Conservation (phyloP, 495 filamentous ascomycete genomes). For the Pseudomonodictys pantanalensis region DNA sequence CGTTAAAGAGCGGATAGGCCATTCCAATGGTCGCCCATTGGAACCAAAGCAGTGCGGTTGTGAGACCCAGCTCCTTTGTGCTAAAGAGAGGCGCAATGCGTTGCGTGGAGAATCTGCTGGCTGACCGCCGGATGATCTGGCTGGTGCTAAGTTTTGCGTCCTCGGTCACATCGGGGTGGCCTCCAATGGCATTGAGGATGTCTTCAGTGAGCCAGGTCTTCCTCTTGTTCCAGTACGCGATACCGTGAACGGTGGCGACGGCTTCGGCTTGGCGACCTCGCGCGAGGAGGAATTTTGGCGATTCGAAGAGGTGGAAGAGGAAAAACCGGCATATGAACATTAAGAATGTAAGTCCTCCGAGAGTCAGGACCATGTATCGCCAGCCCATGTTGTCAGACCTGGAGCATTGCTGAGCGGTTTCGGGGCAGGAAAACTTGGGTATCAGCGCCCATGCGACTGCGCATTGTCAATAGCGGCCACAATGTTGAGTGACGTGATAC, state of each 20-base stretch:
- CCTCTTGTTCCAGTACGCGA: constrained; percentile 29
- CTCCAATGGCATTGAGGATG: constrained; percentile 25
- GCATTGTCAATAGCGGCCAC: neutral
- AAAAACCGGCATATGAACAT: constrained; percentile 36
- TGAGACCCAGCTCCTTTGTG: constrained; percentile 24
- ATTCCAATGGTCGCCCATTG: constrained; percentile 35
- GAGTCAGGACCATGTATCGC: constrained; percentile 70
- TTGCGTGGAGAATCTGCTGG: constrained; percentile 23
- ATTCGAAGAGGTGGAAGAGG: constrained; percentile 36
- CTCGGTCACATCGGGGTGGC: constrained; percentile 13
- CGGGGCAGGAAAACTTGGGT: constrained; percentile 50
- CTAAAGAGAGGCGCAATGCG: constrained; percentile 32
- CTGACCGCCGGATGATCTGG: constrained; percentile 8
- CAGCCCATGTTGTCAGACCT: constrained; percentile 68
- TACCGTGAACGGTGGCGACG: constrained; percentile 30
- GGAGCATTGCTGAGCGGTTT: constrained; percentile 46
- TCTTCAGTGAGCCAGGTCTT: constrained; percentile 28
- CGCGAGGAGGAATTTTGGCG: constrained; percentile 33
- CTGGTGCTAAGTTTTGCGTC: constrained; percentile 5
- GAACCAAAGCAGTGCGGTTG: constrained; percentile 31
- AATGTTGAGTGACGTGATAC: neutral
- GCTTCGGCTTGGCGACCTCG: constrained; percentile 30
- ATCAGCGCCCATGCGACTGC: constrained; percentile 57
- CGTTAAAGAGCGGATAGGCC: constrained; percentile 35
- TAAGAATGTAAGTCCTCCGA: constrained; percentile 67